Conservation (phyloP, 495 filamentous ascomycete genomes). For the Choiromyces venosus region DNA sequence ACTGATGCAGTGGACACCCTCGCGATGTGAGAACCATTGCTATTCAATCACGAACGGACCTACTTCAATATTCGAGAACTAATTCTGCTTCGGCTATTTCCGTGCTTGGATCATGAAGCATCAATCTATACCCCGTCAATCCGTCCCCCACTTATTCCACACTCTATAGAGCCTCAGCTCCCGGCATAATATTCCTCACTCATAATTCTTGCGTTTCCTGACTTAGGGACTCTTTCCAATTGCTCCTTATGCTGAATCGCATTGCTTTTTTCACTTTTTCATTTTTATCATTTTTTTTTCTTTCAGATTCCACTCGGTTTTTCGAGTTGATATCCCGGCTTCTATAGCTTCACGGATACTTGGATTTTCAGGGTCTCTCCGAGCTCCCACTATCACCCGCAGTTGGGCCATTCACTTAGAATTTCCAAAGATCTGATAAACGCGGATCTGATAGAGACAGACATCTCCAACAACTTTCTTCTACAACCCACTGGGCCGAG, state of each 20-base stretch:
- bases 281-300: background rate
- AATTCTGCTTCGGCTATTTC: background rate
- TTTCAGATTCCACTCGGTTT: background rate
- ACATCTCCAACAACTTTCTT: background rate
- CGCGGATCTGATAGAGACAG: background rate
- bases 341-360: background rate
- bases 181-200: background rate
- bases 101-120: background rate
- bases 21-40: background rate
- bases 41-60: background rate
- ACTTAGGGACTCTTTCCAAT: background rate
- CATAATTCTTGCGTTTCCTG: background rate
- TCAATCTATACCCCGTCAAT: background rate
- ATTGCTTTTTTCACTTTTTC: background rate
- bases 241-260: background rate
- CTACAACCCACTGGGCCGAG: background rate
- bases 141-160: background rate
- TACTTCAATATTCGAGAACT: background rate
- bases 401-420: background rate
- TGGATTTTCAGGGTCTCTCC: background rate
- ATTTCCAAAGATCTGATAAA: background rate
- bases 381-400: background rate
- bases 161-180: background rate
- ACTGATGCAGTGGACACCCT: background rate
- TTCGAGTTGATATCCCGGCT: background rate